A percentile compares a stretch with the other conserved stretches of the same genome.
Conservation (phyloP, 208 protist species). For the Crithidia expoeki region DNA sequence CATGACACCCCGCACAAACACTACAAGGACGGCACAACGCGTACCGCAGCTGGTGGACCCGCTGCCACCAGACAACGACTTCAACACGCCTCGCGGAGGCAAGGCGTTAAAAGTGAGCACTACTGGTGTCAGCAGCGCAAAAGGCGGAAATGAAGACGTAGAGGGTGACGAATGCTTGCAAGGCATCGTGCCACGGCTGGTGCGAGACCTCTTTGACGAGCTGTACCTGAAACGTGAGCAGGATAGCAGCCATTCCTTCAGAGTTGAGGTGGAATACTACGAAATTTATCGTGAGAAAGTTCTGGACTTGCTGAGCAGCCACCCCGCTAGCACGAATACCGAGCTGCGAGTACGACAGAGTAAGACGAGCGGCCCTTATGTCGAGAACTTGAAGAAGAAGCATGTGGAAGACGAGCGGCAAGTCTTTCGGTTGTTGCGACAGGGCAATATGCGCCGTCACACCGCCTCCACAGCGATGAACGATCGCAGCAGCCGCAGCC, state of each 20-base stretch:
- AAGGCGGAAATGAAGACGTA: not conserved
- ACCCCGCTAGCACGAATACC: constrained; percentile 15
- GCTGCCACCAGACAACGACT: constrained; percentile 4
- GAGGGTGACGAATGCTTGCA: constrained; percentile 30
- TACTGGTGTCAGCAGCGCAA: not conserved
- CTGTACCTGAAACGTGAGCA: constrained; percentile 55
- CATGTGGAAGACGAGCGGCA: constrained; percentile 62
- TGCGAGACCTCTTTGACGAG: constrained; percentile 63
- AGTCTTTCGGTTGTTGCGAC: constrained; percentile 59
- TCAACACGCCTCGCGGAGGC: constrained; percentile 7
- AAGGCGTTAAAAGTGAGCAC: not conserved
- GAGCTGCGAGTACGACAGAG: constrained; percentile 80
- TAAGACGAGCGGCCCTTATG: constrained; percentile 65
- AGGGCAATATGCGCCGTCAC: constrained; percentile 77
- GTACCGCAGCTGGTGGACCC: constrained; percentile 7
- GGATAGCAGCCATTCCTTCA: constrained; percentile 78
- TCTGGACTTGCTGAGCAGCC: constrained; percentile 67
- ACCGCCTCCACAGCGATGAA: constrained; percentile 92
- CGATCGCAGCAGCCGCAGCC: constrained; percentile 85
- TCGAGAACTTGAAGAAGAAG: constrained; percentile 73
- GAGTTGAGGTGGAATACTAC: constrained; percentile 83
- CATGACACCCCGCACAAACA: constrained; percentile 14
- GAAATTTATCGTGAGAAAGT: constrained; percentile 94
- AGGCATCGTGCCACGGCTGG: constrained; percentile 81
- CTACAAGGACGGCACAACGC: not conserved